Percentiles rank a stretch among this genome's conserved stretches.
Conservation (phyloP, 768 basidiomycete genomes). For the Podaxis sp. region DNA sequence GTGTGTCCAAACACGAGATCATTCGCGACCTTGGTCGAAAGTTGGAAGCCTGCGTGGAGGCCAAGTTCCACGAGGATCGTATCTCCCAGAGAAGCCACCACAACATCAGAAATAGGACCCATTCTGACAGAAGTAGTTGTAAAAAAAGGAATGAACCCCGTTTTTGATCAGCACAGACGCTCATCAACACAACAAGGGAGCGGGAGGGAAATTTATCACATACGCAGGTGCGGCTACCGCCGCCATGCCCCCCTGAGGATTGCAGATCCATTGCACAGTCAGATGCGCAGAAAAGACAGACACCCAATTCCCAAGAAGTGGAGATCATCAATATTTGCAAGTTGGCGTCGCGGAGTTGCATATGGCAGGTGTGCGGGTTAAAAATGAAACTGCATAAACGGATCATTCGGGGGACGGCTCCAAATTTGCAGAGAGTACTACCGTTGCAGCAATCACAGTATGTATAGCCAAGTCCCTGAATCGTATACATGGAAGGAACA, state of each 20-base stretch:
- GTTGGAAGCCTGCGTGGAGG: conserved; percentile 51
- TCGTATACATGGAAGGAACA: conserved; percentile 61
- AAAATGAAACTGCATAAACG: conserved; percentile 3
- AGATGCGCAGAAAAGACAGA: not conserved
- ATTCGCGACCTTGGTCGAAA: conserved; percentile 47
- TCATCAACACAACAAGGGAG: not conserved
- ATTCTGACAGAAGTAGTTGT: conserved; percentile 30
- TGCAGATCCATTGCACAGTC: not conserved
- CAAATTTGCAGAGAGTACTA: conserved; percentile 27
- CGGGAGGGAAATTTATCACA: conserved; percentile 15
- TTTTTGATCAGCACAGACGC: conserved; percentile 4
- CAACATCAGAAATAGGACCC: conserved; percentile 52
- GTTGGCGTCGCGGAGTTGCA: not conserved
- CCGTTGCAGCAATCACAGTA: conserved; percentile 59
- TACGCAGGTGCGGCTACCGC: conserved; percentile 41
- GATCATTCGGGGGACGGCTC: conserved; percentile 5
- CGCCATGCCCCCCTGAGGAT: conserved; percentile 38
- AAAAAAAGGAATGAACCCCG: not conserved
- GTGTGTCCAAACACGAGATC: conserved; percentile 50
- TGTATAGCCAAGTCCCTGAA: conserved; percentile 63
- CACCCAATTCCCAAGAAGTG: not conserved
- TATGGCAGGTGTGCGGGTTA: conserved; percentile 2
- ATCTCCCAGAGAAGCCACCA: conserved; percentile 51
- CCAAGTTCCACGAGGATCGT: conserved; percentile 59
- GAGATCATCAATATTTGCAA: not conserved